phyloP scores from a whole-genome alignment of 371 early-diverging fungal species.

The Mucor racemosus region DNA sequence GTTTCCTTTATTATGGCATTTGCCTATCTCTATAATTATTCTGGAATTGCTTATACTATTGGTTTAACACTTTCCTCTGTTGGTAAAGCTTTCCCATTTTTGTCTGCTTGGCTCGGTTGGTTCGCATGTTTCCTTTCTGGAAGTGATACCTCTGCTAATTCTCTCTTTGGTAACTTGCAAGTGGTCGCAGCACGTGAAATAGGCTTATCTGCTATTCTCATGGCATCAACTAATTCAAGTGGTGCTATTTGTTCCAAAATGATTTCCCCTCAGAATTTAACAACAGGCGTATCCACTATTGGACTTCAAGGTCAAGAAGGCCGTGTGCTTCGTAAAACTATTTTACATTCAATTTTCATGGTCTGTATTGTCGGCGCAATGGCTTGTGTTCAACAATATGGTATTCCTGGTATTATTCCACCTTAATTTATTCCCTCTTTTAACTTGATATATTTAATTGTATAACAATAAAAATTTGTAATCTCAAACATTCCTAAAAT shows the following conservation, averaged over 20 bases:
- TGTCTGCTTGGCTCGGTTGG: slow-evolving; percentile 60
- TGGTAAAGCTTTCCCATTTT: slow-evolving; percentile 53
- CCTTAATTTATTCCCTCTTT: slow-evolving; percentile 13
- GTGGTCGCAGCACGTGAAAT: slow-evolving; percentile 56
- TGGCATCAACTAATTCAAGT: slow-evolving; percentile 54
- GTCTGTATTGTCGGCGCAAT: slow-evolving; percentile 47
- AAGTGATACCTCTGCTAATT: slow-evolving; percentile 54
- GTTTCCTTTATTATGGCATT: slow-evolving; percentile 56
- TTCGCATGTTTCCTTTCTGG: slow-evolving; percentile 57
- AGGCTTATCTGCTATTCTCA: slow-evolving; percentile 47
- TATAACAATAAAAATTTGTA: slow-evolving; percentile 3
- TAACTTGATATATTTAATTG: background rate
- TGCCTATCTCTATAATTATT: slow-evolving; percentile 56
- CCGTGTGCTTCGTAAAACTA: slow-evolving; percentile 42
- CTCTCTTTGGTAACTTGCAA: slow-evolving; percentile 56
- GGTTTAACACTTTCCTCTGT: slow-evolving; percentile 55
- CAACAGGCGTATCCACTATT: slow-evolving; percentile 56
- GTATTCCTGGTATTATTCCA: slow-evolving; percentile 55
- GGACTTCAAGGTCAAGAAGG: slow-evolving; percentile 55
- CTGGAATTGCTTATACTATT: slow-evolving; percentile 55
- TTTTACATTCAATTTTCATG: slow-evolving; percentile 48
- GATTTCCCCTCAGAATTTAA: slow-evolving; percentile 58
- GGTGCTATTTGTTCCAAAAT: slow-evolving; percentile 55
- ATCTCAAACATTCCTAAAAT: background rate
- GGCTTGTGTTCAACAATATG: slow-evolving; percentile 51